Percentiles rank a stretch among this genome's conserved stretches.
Evolutionary conservation across 305 asterid species (phyloP).

Genomic region (Fraxinus greggii): DNA sequence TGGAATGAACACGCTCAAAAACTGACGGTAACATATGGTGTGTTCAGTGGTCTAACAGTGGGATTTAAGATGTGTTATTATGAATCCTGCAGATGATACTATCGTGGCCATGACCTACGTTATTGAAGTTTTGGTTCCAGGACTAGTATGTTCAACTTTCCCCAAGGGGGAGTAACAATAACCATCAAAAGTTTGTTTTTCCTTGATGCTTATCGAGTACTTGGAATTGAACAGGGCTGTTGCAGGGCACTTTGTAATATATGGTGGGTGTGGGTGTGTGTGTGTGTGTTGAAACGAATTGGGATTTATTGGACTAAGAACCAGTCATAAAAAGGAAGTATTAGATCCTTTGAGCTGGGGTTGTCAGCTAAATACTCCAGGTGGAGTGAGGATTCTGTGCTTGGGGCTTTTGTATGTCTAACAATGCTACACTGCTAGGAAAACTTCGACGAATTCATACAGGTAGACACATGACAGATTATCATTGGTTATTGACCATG

Average conservation of each 20-base stretch:
- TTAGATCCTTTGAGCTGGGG: background rate
- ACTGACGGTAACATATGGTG: background rate
- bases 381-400: background rate
- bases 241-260: background rate
- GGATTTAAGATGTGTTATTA: too few species aligned
- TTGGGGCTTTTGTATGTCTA: background rate
- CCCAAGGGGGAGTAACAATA: background rate
- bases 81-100: background rate
- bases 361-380: background rate
- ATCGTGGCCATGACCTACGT: background rate
- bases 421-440: too few species aligned
- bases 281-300: background rate
- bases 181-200: background rate
- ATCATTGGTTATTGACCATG: too few species aligned
- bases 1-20: background rate
- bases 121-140: background rate
- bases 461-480: too few species aligned
- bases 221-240: background rate
- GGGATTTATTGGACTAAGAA: background rate
- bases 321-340: background rate
- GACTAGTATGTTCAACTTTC: background rate
- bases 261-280: background rate
- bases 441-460: too few species aligned
- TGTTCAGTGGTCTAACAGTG: background rate
- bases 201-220: background rate